A percentile compares a stretch with the other conserved stretches of the same genome.
These are phyloP conservation scores for Stylosanthes scabra DNA, from an alignment of 331 rosid species.

Conservation along the genomic window DNA sequence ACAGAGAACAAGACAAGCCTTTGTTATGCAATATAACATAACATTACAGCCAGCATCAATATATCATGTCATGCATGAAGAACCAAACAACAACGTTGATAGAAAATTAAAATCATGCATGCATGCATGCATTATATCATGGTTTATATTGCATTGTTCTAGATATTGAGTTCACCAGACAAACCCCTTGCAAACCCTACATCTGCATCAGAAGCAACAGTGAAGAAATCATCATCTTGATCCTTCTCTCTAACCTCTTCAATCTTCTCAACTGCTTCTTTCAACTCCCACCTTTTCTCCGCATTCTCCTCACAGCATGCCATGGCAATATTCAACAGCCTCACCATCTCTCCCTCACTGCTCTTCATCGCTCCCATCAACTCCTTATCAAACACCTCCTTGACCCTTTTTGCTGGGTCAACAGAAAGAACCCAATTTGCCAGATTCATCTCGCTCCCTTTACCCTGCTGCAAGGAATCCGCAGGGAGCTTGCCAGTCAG, in stretches of 20 bases:
- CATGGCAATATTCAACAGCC: conserved; percentile 75
- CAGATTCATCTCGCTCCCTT: conserved; percentile 67
- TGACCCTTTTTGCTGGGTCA: conserved; percentile 59
- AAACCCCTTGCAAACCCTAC: conserved; percentile 38
- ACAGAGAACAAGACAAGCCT: background rate
- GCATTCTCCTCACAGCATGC: conserved; percentile 72
- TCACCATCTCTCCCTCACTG: conserved; percentile 61
- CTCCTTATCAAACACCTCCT: conserved; percentile 65
- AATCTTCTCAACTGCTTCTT: conserved; percentile 68
- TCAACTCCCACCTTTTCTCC: conserved; percentile 73
- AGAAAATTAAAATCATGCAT: conserved; percentile 16
- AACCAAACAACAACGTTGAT: conserved; percentile 2
- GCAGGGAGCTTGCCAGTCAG: conserved; percentile 71
- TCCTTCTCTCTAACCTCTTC: conserved; percentile 66
- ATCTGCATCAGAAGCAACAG: conserved; percentile 63
- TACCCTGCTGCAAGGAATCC: conserved; percentile 58
- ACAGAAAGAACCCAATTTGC: conserved; percentile 63
- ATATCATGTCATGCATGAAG: background rate
- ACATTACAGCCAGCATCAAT: background rate
- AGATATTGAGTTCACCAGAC: conserved; percentile 44
- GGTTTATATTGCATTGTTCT: background rate
- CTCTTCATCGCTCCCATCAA: conserved; percentile 46
- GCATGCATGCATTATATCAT: too few relatives aligned
- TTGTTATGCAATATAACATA: background rate
- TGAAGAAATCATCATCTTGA: conserved; percentile 49